Evolutionary conservation across 2,329 filamentous ascomycete species (phyloP), one percentile per base, ranked within the genome.

Genomic region (Colletotrichum siamense): DNA sequence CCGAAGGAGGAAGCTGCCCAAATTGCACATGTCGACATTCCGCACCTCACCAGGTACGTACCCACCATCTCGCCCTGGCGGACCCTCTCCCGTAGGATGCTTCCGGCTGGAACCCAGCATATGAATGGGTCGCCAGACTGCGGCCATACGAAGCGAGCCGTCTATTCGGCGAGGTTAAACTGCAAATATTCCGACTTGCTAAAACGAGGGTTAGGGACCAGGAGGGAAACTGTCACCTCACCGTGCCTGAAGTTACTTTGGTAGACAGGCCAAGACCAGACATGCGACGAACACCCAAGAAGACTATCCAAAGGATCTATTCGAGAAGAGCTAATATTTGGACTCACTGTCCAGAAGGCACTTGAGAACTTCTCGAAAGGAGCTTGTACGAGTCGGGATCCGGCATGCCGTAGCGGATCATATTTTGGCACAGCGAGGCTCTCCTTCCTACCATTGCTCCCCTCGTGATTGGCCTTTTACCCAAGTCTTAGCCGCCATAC

Each of bases 231-330:
- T n/a, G 12, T 55, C 9, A 22, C 22, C 22, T 24, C 22, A 18
- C 30, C 6, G 26, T 26, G 24, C 57, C 26, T 30, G 10, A 32
- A 24, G 30, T 69, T 39, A 52, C 36, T 39, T 32, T 28, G 39
- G 66, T 24, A 63, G 65, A 62, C 30, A 63, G 26, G 30, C 10
- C 32, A 57, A 73, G 36, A 15, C 22, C 18, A 32, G 65, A 73
- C 55, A 63, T 70, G 71, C 57, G 66, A 73, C 64, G 71, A 73
- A 73, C 66, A 24, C 30, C 28, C 61, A 30, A n/a, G 28, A 62
- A 32, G 59, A 30, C 18, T n/a, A 2, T 22, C 18, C 28, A 22
- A 34, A 30, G 44, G n/a, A 52, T 52, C n/a, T 22, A 52, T 52
- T 52, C 44, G 12, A 22, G 44, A 52, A 22, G n/a, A 22, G n/a